These are phyloP conservation scores for Penicillium sp. DNA, from an alignment of 2,329 filamentous ascomycete species.

Conservation along the genomic window DNA sequence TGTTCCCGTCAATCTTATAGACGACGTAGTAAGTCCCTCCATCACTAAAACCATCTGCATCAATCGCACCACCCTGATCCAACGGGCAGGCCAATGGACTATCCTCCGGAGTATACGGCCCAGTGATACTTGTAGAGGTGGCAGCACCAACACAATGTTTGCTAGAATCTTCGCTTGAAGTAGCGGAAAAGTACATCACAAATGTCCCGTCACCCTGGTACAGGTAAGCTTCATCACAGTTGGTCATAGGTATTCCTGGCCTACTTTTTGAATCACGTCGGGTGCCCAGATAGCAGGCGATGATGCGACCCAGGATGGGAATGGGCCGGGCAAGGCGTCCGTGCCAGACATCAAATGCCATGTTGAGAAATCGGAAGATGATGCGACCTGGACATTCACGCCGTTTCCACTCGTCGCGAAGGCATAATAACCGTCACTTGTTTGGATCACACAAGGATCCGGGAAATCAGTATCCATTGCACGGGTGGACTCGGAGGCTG, in stretches of 20 bases:
- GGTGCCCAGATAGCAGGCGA: constrained; percentile 57
- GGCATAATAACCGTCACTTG: constrained; percentile 53
- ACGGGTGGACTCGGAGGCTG: constrained; percentile 18
- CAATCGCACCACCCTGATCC: constrained; percentile 57
- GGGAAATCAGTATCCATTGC: constrained; percentile 51
- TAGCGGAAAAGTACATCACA: constrained; percentile 59
- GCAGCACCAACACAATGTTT: constrained; percentile 59
- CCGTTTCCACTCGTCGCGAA: constrained; percentile 54
- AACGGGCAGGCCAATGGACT: constrained; percentile 52
- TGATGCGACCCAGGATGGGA: constrained; percentile 52
- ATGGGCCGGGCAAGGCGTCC: constrained; percentile 51
- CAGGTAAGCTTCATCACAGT: background rate
- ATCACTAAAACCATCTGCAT: constrained; percentile 58
- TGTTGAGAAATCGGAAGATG: constrained; percentile 46
- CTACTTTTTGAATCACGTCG: constrained; percentile 51
- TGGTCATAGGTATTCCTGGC: background rate
- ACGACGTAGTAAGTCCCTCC: constrained; percentile 56
- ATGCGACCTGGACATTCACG: constrained; percentile 54
- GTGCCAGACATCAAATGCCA: constrained; percentile 49
- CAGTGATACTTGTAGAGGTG: constrained; percentile 44
- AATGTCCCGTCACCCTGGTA: constrained; percentile 44
- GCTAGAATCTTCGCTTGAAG: constrained; percentile 34
- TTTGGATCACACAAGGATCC: constrained; percentile 54
- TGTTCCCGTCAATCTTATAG: constrained; percentile 65
- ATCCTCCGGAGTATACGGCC: constrained; percentile 51